A percentile compares a stretch with the other conserved stretches of the same genome.
Evolutionary conservation across 805 yeast species (phyloP).

Genomic region (Cyberlindnera petersonii): DNA sequence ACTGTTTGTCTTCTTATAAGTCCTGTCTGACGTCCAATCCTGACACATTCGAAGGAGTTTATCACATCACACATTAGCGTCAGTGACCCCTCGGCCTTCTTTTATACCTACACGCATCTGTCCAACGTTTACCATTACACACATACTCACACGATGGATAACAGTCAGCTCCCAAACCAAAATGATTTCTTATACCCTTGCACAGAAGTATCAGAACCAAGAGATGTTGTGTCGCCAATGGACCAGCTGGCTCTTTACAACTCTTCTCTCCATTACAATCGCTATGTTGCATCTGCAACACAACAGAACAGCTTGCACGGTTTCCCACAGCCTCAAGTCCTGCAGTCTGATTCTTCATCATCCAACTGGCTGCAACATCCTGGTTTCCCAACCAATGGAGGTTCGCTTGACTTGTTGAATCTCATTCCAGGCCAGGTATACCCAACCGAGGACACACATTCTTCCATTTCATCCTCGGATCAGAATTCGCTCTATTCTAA

Average conservation of each 20-base stretch:
- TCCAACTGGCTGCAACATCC: conserved; percentile 8
- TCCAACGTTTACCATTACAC: too few species aligned
- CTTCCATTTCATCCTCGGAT: conserved; percentile 8
- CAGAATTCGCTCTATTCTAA: conserved; percentile 10
- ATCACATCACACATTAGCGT: too few species aligned
- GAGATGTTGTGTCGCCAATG: conserved; percentile 6
- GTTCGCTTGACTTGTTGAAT: conserved; percentile 1
- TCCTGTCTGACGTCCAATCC: too few species aligned
- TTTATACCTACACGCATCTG: background rate
- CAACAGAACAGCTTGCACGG: background rate
- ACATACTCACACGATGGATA: conserved; percentile 1
- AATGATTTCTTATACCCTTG: conserved; percentile 11
- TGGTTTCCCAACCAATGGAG: conserved; percentile 4
- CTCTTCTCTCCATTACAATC: conserved; percentile 8
- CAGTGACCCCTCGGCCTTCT: background rate
- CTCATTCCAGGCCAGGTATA: conserved; percentile 7
- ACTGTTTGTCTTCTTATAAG: too few species aligned
- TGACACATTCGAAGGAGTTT: too few species aligned
- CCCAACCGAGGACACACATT: conserved; percentile 6
- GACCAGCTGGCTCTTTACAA: conserved; percentile 10
- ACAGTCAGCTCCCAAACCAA: conserved; percentile 2
- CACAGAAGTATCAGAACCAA: conserved; percentile 1
- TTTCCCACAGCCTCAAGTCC: conserved; percentile 1
- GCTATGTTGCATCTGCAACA: background rate
- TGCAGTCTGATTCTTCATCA: conserved; percentile 5